Evolutionary conservation across 2,329 filamentous ascomycete genomes (phyloP).

Genomic region (Epichloe hybrida): DNA sequence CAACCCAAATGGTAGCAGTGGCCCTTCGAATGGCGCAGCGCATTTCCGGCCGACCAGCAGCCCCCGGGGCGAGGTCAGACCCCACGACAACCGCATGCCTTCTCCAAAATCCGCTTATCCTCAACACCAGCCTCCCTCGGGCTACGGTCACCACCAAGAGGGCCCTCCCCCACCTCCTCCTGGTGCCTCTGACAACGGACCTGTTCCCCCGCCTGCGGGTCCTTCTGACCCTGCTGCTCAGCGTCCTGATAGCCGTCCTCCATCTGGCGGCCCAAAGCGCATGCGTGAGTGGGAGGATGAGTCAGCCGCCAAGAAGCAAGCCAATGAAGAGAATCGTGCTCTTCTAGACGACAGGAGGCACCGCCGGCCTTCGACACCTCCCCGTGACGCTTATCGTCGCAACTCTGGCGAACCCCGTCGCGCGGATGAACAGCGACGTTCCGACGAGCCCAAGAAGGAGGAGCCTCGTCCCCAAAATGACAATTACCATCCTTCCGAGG

Average conservation of each 20-base stretch:
- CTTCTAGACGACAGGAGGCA: conserved; percentile 74
- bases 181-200: conserved; percentile 46
- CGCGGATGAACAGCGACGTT: conserved; percentile 48
- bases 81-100: conserved; percentile 74
- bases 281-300: conserved; percentile 90
- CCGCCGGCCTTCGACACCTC: conserved; percentile 65
- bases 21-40: conserved; percentile 43
- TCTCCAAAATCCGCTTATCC: conserved; percentile 83
- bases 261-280: conserved; percentile 71
- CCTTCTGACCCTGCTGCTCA: conserved; percentile 54
- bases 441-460: conserved; percentile 44
- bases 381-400: conserved; percentile 55
- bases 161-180: conserved; percentile 22
- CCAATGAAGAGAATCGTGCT: conserved; percentile 76
- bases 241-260: conserved; percentile 53
- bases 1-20: conserved; percentile 22
- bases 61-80: conserved; percentile 68
- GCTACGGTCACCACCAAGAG: conserved; percentile 57
- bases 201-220: conserved; percentile 31
- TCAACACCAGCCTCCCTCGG: conserved; percentile 48
- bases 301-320: conserved; percentile 64
- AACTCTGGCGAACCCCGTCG: conserved; percentile 62
- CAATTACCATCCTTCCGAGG: conserved; percentile 82
- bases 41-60: conserved; percentile 61
- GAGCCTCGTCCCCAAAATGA: conserved; percentile 60